Percentiles rank a stretch among this genome's conserved stretches.
Conservation (phyloP, 441 rosid genomes). For the Erodium chrysanthum region DNA sequence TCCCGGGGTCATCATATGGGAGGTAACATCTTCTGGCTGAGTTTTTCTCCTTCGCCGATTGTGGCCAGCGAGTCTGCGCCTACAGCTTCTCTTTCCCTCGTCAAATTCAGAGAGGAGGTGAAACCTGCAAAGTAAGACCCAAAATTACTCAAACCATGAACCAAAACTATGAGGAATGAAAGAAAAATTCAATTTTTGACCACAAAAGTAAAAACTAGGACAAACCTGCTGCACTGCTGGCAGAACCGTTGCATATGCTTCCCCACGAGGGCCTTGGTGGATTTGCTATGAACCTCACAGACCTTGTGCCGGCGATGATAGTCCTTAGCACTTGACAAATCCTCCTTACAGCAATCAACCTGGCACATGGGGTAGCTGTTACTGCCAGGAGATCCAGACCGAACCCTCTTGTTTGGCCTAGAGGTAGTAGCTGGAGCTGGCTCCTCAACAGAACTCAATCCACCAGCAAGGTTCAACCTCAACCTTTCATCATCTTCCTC, state of each 20-base stretch:
- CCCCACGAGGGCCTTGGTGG: slow-evolving; percentile 59
- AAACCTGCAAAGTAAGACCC: slow-evolving; percentile 32
- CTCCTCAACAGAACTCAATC: slow-evolving; percentile 39
- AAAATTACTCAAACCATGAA: neutral
- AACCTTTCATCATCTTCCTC: slow-evolving; percentile 40
- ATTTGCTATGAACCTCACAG: slow-evolving; percentile 75
- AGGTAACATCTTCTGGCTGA: slow-evolving; percentile 55
- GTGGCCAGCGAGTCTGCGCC: slow-evolving; percentile 73
- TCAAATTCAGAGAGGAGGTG: slow-evolving; percentile 63
- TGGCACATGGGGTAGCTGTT: slow-evolving; percentile 64
- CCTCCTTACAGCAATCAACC: slow-evolving; percentile 72
- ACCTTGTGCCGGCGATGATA: slow-evolving; percentile 90
- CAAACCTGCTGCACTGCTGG: slow-evolving; percentile 93
- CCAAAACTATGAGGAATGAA: neutral
- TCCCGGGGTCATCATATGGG: slow-evolving; percentile 37
- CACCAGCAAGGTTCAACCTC: slow-evolving; percentile 63
- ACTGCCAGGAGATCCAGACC: slow-evolving; percentile 65
- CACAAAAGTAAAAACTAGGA: neutral
- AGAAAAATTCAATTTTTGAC: neutral
- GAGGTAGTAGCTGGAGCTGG: slow-evolving; percentile 17
- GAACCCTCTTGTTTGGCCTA: slow-evolving; percentile 60
- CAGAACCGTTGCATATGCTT: slow-evolving; percentile 94
- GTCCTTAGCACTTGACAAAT: slow-evolving; percentile 70
- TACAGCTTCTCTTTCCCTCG: slow-evolving; percentile 69
- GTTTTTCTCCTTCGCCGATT: slow-evolving; percentile 61